phyloP scores from a whole-genome alignment of 148 eudicot species.

The Nyssa sinensis region DNA sequence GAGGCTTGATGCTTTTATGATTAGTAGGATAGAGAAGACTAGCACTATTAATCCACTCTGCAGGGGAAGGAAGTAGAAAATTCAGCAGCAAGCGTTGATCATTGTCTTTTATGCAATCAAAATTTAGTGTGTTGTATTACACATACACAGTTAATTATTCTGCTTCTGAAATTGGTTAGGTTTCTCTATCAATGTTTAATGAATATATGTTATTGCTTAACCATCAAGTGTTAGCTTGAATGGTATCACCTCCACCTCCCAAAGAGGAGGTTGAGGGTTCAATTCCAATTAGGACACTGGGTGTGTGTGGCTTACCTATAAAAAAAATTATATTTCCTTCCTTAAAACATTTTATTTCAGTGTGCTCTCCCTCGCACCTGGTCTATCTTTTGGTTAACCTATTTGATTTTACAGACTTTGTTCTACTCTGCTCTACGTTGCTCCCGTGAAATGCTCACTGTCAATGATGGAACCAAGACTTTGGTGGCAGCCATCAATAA shows the following conservation, averaged over 20 bases:
- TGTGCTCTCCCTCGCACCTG: background rate
- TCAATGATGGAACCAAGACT: conserved; percentile 63
- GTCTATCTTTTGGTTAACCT: background rate
- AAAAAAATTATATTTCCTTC: no score
- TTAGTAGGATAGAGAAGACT: background rate
- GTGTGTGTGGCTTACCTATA: no score
- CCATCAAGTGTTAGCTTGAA: no score
- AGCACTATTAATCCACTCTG: background rate
- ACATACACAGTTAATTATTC: background rate
- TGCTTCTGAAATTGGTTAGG: background rate
- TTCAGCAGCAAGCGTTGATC: background rate
- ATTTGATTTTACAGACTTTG: conserved; percentile 48
- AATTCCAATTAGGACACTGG: no score
- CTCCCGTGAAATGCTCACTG: conserved; percentile 74
- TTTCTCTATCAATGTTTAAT: background rate
- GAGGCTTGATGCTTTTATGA: background rate
- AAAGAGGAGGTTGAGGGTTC: no score
- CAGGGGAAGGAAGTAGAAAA: background rate
- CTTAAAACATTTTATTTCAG: background rate
- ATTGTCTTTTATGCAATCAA: background rate
- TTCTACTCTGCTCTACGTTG: conserved; percentile 85
- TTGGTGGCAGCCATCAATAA: conserved; percentile 63
- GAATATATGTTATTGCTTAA: background rate
- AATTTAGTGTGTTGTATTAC: background rate
- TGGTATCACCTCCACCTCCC: no score